Evolutionary conservation across 2,329 filamentous ascomycete genomes (phyloP), one percentile per base, ranked within the genome.

Genomic region (Blastomyces parvus): DNA sequence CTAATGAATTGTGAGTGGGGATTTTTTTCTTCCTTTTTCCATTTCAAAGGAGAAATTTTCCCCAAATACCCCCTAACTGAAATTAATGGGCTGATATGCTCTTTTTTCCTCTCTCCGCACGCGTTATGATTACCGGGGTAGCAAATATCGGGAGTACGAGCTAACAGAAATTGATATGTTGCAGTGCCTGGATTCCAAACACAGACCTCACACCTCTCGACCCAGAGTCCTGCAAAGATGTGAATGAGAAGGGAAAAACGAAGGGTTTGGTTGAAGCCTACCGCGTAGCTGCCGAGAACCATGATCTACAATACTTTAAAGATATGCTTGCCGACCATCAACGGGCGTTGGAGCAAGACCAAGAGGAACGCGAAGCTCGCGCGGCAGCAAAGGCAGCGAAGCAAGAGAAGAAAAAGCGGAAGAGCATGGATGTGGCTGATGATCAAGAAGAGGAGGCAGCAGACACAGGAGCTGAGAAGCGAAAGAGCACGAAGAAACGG

Each of bases 1-100:
- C 92, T 46, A 97, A 97, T 72, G 93, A 97, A 82, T 97, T 99
- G 94, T 99, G 80, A 85, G 93, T 86, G 13, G 13, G 50, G 30
- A 25, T 55, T 57, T 38, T 33, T 60, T 38, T 52, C 59, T 55
- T 46, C 65, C 3, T 38, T 3, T 19, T 22, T 55, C 63, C 66
- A 63, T 40, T 58, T 36, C 27, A 4, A 44, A n/a, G 7, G n/a
- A 48, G 11, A 48, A 25, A 25, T 53, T 8, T 13, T 27, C 8
- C 30, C 52, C 14, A 33, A 3, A 33, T 27, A 19, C 3, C 17
- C 33, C 25, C 8, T 27, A 27, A 27, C 36, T 36, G 30, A 44
- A 11, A 38, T 38, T 33, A 50, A 36, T 53, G 9, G 22, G 13
- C 48, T 30, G 53, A 40, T 8, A 2, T 57, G 27, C 4, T n/a